These are phyloP conservation scores for Saxispiralis lemnorum DNA, from an alignment of 495 filamentous ascomycete species.

Conservation along the genomic window DNA sequence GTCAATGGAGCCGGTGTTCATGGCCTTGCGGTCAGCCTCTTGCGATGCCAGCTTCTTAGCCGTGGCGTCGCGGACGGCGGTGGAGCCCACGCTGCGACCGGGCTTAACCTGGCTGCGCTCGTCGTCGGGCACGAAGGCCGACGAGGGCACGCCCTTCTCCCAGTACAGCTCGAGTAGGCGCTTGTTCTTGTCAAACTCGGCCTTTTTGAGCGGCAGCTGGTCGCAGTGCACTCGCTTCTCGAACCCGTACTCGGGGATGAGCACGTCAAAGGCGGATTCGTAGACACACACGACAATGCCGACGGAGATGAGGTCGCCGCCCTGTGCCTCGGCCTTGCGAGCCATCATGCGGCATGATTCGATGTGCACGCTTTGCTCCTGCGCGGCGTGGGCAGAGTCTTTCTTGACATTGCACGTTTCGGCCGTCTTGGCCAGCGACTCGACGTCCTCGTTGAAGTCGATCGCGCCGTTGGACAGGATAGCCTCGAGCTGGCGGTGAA, in stretches of 20 bases:
- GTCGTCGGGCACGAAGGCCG: conserved; percentile 89
- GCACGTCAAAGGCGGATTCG: conserved; percentile 94
- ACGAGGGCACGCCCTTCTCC: conserved; percentile 97
- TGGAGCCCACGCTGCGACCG: conserved; percentile 55
- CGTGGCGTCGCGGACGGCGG: conserved; percentile 61
- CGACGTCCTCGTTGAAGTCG: conserved; percentile 79
- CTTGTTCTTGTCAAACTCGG: conserved; percentile 89
- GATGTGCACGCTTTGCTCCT: conserved; percentile 97
- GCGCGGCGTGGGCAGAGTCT: conserved; percentile 89
- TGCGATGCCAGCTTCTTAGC: conserved; percentile 66
- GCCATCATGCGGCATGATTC: conserved; percentile 93
- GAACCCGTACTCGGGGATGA: conserved; percentile 95
- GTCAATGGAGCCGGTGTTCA: conserved; percentile 79
- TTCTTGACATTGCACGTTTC: conserved; percentile 98
- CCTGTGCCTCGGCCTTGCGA: conserved; percentile 62
- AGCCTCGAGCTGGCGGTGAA: conserved; percentile 85
- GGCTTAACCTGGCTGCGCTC: conserved; percentile 68
- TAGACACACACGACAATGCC: conserved; percentile 95
- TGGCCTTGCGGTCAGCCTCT: conserved; percentile 74
- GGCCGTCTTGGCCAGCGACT: conserved; percentile 75
- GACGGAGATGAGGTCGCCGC: conserved; percentile 87
- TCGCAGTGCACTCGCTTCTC: conserved; percentile 99
- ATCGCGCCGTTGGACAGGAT: conserved; percentile 64
- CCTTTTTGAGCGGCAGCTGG: conserved; percentile 93
- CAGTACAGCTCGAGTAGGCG: conserved; percentile 90